These are phyloP conservation scores for Aspergillus sp. DNA, from an alignment of 2,329 filamentous ascomycete genomes.

Conservation along the genomic window DNA sequence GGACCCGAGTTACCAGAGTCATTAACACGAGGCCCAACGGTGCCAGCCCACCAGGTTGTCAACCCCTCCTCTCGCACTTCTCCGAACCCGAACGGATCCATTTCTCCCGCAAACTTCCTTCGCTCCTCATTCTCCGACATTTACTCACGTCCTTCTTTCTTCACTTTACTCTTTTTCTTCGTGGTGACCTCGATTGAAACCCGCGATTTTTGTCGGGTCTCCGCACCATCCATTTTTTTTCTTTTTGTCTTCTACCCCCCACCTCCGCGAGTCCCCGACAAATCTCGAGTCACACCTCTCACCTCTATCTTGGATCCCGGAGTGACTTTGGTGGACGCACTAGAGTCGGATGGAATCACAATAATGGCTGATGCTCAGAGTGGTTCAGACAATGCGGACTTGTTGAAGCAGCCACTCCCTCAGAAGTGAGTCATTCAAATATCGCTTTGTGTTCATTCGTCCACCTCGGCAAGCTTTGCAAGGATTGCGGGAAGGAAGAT, in stretches of 20 bases:
- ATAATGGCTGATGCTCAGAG: slow-evolving; percentile 50
- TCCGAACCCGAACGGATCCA: slow-evolving; percentile 30
- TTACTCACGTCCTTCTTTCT: slow-evolving; percentile 28
- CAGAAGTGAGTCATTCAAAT: slow-evolving; percentile 57
- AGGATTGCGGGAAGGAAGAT: background rate
- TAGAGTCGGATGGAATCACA: slow-evolving; percentile 42
- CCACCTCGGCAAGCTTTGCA: background rate
- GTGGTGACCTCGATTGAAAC: slow-evolving; percentile 12
- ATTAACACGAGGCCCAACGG: slow-evolving; percentile 14
- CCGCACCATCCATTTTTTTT: slow-evolving; percentile 19
- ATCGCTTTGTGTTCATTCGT: slow-evolving; percentile 10
- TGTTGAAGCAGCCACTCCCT: slow-evolving; percentile 62
- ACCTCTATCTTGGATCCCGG: slow-evolving; percentile 1
- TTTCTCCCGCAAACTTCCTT: slow-evolving; percentile 43
- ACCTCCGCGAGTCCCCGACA: slow-evolving; percentile 1
- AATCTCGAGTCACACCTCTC: slow-evolving; percentile 7
- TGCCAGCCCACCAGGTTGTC: slow-evolving; percentile 11
- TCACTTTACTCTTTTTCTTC: slow-evolving; percentile 17
- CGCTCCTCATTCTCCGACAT: slow-evolving; percentile 36
- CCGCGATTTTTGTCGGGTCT: slow-evolving; percentile 16
- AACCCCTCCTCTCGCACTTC: slow-evolving; percentile 20
- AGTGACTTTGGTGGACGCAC: slow-evolving; percentile 22
- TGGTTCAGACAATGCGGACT: slow-evolving; percentile 59
- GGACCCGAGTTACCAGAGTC: slow-evolving; percentile 2
- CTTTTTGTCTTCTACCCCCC: slow-evolving; percentile 1